Evolutionary conservation across 257 asterid species (phyloP).

Genomic region (Thymus quinquecostatus): DNA sequence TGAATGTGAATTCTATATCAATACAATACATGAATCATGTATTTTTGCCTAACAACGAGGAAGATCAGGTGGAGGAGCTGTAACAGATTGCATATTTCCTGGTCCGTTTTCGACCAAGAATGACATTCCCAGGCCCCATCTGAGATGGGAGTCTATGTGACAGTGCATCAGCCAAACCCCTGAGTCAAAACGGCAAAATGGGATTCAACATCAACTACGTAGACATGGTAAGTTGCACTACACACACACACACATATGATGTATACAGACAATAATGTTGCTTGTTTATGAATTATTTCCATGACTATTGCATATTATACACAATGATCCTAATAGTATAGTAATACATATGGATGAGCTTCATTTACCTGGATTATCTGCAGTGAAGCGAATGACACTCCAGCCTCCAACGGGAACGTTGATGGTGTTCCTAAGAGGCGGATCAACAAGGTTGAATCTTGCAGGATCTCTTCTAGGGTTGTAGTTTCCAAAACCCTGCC

Average conservation of each 20-base stretch:
- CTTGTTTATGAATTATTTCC: no score
- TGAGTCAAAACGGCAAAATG: slow-evolving; percentile 24
- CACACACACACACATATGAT: no score
- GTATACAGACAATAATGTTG: no score
- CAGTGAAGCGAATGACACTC: slow-evolving; percentile 65
- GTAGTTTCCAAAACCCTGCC: slow-evolving; percentile 71
- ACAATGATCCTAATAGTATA: no score
- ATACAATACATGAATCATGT: slow-evolving; percentile 6
- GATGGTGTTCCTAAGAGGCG: slow-evolving; percentile 61
- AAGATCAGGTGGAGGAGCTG: slow-evolving; percentile 77
- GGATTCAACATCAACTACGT: not conserved
- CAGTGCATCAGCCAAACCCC: slow-evolving; percentile 86
- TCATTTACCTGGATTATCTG: slow-evolving; percentile 67
- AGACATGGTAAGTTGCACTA: not conserved
- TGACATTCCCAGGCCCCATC: slow-evolving; percentile 67
- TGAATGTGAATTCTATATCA: slow-evolving; percentile 18
- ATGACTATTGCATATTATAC: no score
- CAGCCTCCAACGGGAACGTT: slow-evolving; percentile 74
- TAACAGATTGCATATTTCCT: slow-evolving; percentile 52
- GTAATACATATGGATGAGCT: no score
- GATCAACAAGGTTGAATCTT: slow-evolving; percentile 62
- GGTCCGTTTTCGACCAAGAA: slow-evolving; percentile 69
- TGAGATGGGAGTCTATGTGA: slow-evolving; percentile 71
- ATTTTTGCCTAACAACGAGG: slow-evolving; percentile 52
- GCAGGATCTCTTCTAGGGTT: slow-evolving; percentile 47